Base-by-base conservation (phyloP, 2,329 filamentous ascomycete species). In the Fusarium odoratissimum region DNA sequence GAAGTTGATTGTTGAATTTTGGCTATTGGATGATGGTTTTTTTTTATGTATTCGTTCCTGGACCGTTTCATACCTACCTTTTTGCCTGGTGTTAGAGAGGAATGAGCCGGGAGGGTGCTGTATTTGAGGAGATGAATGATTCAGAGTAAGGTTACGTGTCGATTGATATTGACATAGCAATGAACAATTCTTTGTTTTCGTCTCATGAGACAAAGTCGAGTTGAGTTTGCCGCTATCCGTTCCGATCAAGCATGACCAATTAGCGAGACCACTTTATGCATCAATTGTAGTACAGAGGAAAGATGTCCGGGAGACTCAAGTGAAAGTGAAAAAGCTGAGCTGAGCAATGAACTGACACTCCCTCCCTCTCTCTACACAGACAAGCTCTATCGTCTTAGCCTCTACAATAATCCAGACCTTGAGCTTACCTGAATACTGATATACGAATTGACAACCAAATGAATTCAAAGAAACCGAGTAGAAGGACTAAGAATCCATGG, bases 1-100 rank as follows among this genome's bases (percentile, higher is more conserved):
- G 71, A 64, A 40, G n/a, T 35, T 58, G 59, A 61, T 67, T 60
- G 46, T 19, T 48, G 37, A n/a, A 30, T 11, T 25, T 40, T 25
- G 19, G 49, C 19, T 17, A 28, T 21, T n/a, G 38, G 23, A 17
- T 40, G 45, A 25, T 44, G 31, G 25, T 17, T 10, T 37, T 37
- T 16, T 33, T 21, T 30, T 40, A 33, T 33, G 6, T 35, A 23
- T 21, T 25, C 44, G 23, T 30, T 30, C 52, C 23, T 30, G 25
- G 30, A 13, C 3, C 42, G 13, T 44, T 31, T 62, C 46, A 28
- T 33, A 52, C 45, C 40, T 33, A n/a, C n/a, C 13, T n/a, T 35
- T 56, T 25, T 58, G 45, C 23, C 42, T 55, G 60, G 61, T 54
- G 67, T 61, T 51, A 11, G 19, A 37, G 16, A 41, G 16, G 30